Evolutionary conservation across 768 basidiomycete species (phyloP).

Genomic region (Neoboletus magnificus): DNA sequence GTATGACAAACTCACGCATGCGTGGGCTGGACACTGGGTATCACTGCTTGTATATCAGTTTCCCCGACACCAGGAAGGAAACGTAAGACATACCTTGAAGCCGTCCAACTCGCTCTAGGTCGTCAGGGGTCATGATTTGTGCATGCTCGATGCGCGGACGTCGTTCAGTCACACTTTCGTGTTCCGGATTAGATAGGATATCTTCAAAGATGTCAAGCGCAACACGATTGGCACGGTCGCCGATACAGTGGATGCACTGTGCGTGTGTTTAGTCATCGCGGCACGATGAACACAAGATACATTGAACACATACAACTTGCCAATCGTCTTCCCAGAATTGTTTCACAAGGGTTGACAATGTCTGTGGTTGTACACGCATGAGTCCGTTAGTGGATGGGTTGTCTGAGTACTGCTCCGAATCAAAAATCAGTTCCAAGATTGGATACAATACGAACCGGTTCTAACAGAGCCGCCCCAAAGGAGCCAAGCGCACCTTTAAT

Average conservation of each 20-base stretch:
- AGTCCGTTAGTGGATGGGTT: slow-evolving; percentile 68
- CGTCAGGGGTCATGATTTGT: slow-evolving; percentile 74
- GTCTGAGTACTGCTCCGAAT: slow-evolving; percentile 58
- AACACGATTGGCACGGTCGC: slow-evolving; percentile 82
- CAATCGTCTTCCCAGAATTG: slow-evolving; percentile 71
- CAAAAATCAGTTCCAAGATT: not conserved
- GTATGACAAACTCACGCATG: slow-evolving; percentile 60
- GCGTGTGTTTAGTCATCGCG: not conserved
- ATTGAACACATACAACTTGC: slow-evolving; percentile 65
- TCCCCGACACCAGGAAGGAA: not conserved
- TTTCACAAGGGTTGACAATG: slow-evolving; percentile 51
- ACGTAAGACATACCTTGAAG: slow-evolving; percentile 59
- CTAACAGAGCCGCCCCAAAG: slow-evolving; percentile 85
- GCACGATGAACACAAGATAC: not conserved
- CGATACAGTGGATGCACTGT: slow-evolving; percentile 87
- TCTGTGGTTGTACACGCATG: slow-evolving; percentile 55
- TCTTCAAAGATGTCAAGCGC: slow-evolving; percentile 82
- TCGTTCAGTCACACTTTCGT: slow-evolving; percentile 35
- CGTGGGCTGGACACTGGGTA: slow-evolving; percentile 90
- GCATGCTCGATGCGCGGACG: slow-evolving; percentile 90
- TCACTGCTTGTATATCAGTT: slow-evolving; percentile 47
- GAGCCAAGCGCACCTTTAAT: slow-evolving; percentile 78
- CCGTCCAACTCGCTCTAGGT: slow-evolving; percentile 63
- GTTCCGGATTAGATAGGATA: slow-evolving; percentile 37
- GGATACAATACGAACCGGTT: slow-evolving; percentile 40